Evolutionary conservation across 2,329 filamentous ascomycete species (phyloP), one percentile per base, ranked within the genome.

Genomic region (Madurella fahalii): DNA sequence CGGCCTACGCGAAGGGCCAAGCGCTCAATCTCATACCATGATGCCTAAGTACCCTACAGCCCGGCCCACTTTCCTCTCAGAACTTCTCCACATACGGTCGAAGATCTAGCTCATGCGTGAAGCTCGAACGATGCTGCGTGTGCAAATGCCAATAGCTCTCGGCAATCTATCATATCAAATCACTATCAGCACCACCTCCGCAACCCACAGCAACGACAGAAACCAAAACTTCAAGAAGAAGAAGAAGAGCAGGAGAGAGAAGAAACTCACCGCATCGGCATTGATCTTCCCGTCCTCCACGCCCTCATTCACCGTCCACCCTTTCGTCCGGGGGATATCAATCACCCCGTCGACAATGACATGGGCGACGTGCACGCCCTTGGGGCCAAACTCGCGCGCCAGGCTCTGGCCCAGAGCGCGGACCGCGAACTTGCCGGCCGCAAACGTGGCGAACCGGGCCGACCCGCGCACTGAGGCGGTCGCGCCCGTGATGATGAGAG

Each of bases 121-220:
- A 95, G 2, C 83, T 83, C 5, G 87, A 89, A 62, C 82, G 80
- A 32, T 86, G 87, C 74, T 96, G 90, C 0, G 84, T 87, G 66
- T 95, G 90, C 64, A 95, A 68, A 67, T 86, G 77, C 89, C 90
- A 95, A 66, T 95, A 95, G 11, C 83, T 81, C 61, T 95, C 89
- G 11, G 90, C 90, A 76, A 95, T 95, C 84, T 93, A 56, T 39
- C 17, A 25, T 12, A 11, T 13, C 18, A 17, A 49, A 18, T 39
- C 13, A 37, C 9, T 34, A 43, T 43, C 17, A 56, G 16, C 25
- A 50, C 42, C 34, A 50, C 31, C 53, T 8, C 20, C 25, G 37
- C 8, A 53, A 54, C 51, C 9, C 34, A 17, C 16, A 17, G 25
- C 11, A n/a, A 32, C 34, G 13, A 40, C 11, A 8, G 12, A 48